Evolutionary conservation across 1,284 basidiomycete species (phyloP), one percentile per base, ranked within the genome.

Genomic region (Puccinia triticina): DNA sequence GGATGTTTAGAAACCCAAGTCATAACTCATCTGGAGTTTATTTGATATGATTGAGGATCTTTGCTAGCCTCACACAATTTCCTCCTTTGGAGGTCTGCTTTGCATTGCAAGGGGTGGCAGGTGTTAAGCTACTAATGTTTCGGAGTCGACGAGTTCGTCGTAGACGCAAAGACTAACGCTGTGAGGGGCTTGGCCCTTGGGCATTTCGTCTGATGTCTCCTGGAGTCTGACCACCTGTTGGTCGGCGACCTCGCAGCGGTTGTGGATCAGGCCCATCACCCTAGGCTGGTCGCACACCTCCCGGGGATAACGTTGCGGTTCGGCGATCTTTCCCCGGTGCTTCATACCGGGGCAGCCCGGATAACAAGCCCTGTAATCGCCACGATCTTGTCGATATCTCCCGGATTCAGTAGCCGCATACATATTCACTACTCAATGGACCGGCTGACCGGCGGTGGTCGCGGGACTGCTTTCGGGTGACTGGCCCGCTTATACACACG

Each of bases 281-380:
- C 95, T 95, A 55, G 92, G 89, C 21, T 92, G 90, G 78, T 90
- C 91, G 87, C 97, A 99, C 80, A 95, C 92, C 81, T 98, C 95
- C 74, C 96, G 92, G 0, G 95, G 95, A 87, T 97, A 99, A 46
- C 92, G 91, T 23, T 90, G 90, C 0, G 97, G 96, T 88, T 99
- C 96, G 86, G 93, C 91, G 85, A 99, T 98, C 87, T 94, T 93
- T 57, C 96, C 96, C 16, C 96, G 92, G 87, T 98, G 90, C 88
- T 95, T 95, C 97, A 99, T 99, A 99, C 93, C 4, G 96, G 94
- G 0, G 96, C 98, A 0, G 95, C 94, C 59, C 97, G 93, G 85
- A 99, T 99, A 84, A 99, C 95, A 7, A 99, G 91, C 77, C 97
- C 96, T 87, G 96, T 98, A 88, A 99, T 92, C 76, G 92, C 93